Evolutionary conservation across 805 yeast genomes (phyloP), one percentile per base, ranked within the genome.

Genomic region (Candida awuae): DNA sequence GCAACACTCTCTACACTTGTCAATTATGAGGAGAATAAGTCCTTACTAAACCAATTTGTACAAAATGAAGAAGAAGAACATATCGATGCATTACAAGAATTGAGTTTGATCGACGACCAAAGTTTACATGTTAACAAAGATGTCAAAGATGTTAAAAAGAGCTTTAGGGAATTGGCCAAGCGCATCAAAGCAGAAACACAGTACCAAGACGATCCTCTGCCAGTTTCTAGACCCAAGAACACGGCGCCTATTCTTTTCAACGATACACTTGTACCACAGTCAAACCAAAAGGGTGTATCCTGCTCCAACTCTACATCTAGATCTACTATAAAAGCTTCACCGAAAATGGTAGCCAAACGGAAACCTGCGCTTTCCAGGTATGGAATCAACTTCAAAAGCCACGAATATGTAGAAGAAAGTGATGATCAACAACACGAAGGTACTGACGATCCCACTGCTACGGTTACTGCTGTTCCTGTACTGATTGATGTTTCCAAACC

Each of bases 1-100:
- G 75, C 77, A 25, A 90, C 94, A 0, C 73, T 92, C 1, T 71
- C 73, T 38, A 71, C 69, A 40, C 82, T 77, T 54, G 78, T 92
- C 4, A 86, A 80, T 32, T 33, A 40, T 32, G 85, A 84, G 47
- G 96, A 87, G 43, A 95, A 88, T 55, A 84, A 80, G 52, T 63
- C 66, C 26, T 77, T 88, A 0, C 62, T 90, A 36, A 75, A 73
- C 30, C 72, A 68, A n/a, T 81, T 74, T 49, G 71, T 83, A 18
- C 73, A 73, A 32, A 55, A 59, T 19, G 85, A 81, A 48, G 61
- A 79, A 32, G 62, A 59, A 8, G 68, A 65, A 23, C 82, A 77
- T 47, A 65, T 76, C 14, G 63, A 69, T 13, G 52, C 74, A 43
- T 54, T 81, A 30, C 53, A 68, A 35, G 54, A 67, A 59, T 65